Conservation (phyloP, 2,329 filamentous ascomycete species). For the Talaromyces funiculosus region DNA sequence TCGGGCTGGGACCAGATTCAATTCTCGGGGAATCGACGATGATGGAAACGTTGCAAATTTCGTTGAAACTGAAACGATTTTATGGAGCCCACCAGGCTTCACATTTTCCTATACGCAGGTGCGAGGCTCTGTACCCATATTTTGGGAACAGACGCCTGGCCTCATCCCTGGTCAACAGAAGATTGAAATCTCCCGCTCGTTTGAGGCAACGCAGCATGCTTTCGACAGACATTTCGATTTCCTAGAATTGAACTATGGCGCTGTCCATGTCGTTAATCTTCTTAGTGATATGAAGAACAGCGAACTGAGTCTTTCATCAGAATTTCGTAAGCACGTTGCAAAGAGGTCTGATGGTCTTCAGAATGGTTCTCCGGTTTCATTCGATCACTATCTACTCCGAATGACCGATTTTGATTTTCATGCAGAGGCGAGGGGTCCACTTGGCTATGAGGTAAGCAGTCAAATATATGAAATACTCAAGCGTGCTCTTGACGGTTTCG, state of each 20-base stretch:
- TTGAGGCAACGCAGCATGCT: constrained; percentile 85
- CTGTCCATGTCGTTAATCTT: constrained; percentile 87
- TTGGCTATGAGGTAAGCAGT: constrained; percentile 84
- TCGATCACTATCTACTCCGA: constrained; percentile 68
- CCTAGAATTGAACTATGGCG: constrained; percentile 80
- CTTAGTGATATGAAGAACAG: constrained; percentile 84
- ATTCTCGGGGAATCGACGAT: constrained; percentile 94
- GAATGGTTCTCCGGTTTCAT: constrained; percentile 46
- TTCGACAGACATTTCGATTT: constrained; percentile 92
- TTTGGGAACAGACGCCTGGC: constrained; percentile 92
- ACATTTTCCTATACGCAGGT: constrained; percentile 93
- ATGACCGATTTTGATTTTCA: constrained; percentile 95
- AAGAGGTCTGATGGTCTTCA: constrained; percentile 64
- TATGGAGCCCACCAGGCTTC: constrained; percentile 71
- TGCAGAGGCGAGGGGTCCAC: constrained; percentile 79
- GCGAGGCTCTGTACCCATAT: constrained; percentile 86
- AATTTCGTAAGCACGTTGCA: constrained; percentile 72
- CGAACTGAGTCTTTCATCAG: constrained; percentile 74
- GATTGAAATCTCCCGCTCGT: constrained; percentile 80
- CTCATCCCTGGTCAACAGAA: constrained; percentile 90
- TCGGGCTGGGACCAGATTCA: constrained; percentile 90
- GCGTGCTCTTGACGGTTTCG: constrained; percentile 76
- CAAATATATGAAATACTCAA: constrained; percentile 75
- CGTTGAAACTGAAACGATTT: constrained; percentile 93
- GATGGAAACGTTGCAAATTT: constrained; percentile 97